Evolutionary conservation across 306 rosid genomes (phyloP).

Genomic region (Cucumis melo): DNA sequence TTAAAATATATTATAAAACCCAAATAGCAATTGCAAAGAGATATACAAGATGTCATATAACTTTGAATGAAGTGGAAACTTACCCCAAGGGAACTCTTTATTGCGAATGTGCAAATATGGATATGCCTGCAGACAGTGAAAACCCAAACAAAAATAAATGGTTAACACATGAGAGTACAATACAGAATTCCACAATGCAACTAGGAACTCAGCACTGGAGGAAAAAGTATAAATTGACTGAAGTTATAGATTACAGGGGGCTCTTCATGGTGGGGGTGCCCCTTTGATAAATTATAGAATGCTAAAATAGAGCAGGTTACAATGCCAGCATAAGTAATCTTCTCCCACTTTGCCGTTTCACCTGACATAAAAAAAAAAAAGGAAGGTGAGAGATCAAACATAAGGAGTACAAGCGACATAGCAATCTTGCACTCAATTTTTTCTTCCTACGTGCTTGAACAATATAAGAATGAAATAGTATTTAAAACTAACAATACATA

Average conservation of each 20-base stretch:
- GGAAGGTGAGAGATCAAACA: not conserved
- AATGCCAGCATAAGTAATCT: conserved; percentile 79
- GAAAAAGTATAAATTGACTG: not conserved
- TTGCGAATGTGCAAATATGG: conserved; percentile 75
- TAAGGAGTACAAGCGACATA: not conserved
- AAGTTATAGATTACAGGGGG: conserved; percentile 57
- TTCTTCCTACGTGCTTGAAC: not conserved
- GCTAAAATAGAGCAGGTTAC: conserved; percentile 47
- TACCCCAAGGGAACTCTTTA: conserved; percentile 99
- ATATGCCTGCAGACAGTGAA: conserved; percentile 28
- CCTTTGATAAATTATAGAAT: conserved; percentile 47
- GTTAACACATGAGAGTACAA: not conserved
- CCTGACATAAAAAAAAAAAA: conserved; percentile 18
- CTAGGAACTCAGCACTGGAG: not conserved
- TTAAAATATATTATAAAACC: not conserved
- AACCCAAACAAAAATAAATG: not conserved
- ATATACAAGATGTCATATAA: not conserved
- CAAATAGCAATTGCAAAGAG: not conserved
- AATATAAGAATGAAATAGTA: not conserved
- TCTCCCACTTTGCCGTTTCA: conserved; percentile 96
- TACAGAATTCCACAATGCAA: not conserved
- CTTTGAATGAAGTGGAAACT: conserved; percentile 1
- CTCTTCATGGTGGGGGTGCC: conserved; percentile 61
- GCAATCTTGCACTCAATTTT: not conserved
- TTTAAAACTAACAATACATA: not conserved